phyloP scores from a whole-genome alignment of 2,329 filamentous ascomycete genomes.

The Penicillium sp. region DNA sequence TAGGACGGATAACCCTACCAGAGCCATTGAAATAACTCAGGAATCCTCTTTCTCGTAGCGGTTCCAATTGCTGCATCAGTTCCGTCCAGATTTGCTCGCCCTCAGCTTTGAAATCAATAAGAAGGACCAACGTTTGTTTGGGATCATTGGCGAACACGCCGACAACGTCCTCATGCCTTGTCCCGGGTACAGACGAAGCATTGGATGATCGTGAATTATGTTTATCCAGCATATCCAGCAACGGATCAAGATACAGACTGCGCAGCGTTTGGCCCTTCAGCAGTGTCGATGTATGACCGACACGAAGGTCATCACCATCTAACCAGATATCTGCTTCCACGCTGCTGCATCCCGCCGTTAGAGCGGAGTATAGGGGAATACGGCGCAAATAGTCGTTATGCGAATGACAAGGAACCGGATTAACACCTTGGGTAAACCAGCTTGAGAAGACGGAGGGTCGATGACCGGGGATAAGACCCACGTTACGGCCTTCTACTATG shows the following conservation, averaged over 20 bases:
- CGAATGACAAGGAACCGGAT: constrained; percentile 62
- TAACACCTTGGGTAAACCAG: constrained; percentile 36
- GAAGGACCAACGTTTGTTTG: constrained; percentile 59
- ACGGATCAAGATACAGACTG: constrained; percentile 64
- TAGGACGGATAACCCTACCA: constrained; percentile 34
- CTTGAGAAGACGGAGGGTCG: constrained; percentile 7
- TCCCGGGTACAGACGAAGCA: background rate
- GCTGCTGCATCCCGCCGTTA: constrained; percentile 60
- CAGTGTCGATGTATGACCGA: constrained; percentile 64
- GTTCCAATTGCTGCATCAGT: constrained; percentile 37
- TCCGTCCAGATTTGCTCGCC: constrained; percentile 44
- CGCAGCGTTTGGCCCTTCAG: constrained; percentile 59
- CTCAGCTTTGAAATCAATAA: constrained; percentile 65
- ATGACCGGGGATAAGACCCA: background rate
- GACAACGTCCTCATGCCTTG: constrained; percentile 19
- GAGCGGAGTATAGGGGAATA: constrained; percentile 63
- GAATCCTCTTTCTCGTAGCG: constrained; percentile 45
- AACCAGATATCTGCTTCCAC: constrained; percentile 72
- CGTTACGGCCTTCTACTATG: background rate
- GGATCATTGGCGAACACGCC: constrained; percentile 60
- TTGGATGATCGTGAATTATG: constrained; percentile 42
- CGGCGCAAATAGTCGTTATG: constrained; percentile 72
- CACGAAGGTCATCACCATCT: constrained; percentile 57
- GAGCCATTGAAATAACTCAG: constrained; percentile 47
- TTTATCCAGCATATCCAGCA: constrained; percentile 58